Conservation (phyloP, 179 eudicot genomes). For the Corrigiola litoralis region DNA sequence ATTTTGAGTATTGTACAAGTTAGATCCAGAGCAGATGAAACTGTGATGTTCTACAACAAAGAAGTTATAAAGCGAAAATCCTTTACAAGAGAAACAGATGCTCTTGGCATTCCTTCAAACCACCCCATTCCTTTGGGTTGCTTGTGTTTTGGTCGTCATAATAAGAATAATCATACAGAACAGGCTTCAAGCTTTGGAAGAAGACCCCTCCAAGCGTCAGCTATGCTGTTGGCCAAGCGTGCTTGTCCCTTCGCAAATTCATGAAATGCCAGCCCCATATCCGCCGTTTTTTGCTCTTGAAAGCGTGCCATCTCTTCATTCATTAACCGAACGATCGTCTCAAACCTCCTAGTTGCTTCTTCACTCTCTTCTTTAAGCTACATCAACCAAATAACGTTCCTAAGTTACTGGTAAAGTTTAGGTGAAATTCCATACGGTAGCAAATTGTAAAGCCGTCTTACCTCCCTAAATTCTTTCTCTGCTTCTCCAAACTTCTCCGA, state of each 20-base stretch:
- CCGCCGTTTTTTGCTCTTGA: slow-evolving; percentile 85
- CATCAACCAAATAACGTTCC: slow-evolving; percentile 2
- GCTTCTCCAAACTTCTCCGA: slow-evolving; percentile 79
- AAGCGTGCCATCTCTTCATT: slow-evolving; percentile 76
- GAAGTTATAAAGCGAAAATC: not conserved
- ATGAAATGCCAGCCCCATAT: slow-evolving; percentile 87
- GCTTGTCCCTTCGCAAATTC: slow-evolving; percentile 98
- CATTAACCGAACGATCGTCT: slow-evolving; percentile 68
- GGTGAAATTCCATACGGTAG: not conserved
- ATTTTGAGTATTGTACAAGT: slow-evolving; percentile 3
- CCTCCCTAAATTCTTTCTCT: slow-evolving; percentile 81
- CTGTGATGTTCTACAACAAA: not conserved
- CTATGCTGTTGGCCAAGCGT: slow-evolving; percentile 67
- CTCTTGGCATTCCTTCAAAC: slow-evolving; percentile 22
- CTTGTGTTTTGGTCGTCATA: not conserved
- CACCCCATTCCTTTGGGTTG: slow-evolving; percentile 8
- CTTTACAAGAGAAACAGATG: slow-evolving; percentile 20
- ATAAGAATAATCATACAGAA: slow-evolving; percentile 36
- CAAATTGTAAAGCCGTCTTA: slow-evolving; percentile 11
- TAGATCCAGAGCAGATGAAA: not conserved
- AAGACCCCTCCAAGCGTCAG: slow-evolving; percentile 87
- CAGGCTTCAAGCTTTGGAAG: slow-evolving; percentile 92
- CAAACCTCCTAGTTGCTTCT: slow-evolving; percentile 78
- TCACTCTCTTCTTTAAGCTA: slow-evolving; percentile 84
- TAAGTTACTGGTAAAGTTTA: not conserved